Evolutionary conservation across 495 filamentous ascomycete species (phyloP).

Genomic region (Penicillium crystallinum): DNA sequence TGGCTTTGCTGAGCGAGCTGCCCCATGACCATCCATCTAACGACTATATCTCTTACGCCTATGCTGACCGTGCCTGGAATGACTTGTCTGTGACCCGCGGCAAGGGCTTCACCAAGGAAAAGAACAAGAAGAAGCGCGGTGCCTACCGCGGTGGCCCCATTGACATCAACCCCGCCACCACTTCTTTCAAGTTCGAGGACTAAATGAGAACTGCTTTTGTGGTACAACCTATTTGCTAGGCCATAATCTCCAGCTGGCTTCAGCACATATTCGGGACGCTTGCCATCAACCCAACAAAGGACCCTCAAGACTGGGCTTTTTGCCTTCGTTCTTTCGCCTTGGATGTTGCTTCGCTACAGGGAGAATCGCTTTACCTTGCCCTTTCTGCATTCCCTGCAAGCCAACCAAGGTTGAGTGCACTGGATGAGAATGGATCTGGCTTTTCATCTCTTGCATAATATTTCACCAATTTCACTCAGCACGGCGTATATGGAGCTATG

Average conservation of each 20-base stretch:
- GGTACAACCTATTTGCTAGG: not conserved
- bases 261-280: not conserved
- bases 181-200: slow-evolving; percentile 82
- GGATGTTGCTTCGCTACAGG: not conserved
- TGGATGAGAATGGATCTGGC: not conserved
- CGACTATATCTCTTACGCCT: slow-evolving; percentile 75
- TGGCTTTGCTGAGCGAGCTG: slow-evolving; percentile 42
- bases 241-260: not conserved
- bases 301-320: not conserved
- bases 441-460: not conserved
- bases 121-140: slow-evolving; percentile 91
- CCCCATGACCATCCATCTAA: slow-evolving; percentile 54
- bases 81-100: slow-evolving; percentile 88
- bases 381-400: not conserved
- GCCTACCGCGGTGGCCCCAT: slow-evolving; percentile 81
- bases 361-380: not conserved
- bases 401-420: not conserved
- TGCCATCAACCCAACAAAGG: not conserved
- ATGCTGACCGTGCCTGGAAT: slow-evolving; percentile 78
- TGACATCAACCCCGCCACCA: slow-evolving; percentile 58
- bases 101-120: slow-evolving; percentile 99
- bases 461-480: slow-evolving; percentile 19
- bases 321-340: no score
- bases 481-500: slow-evolving; percentile 28
- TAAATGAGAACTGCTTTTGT: slow-evolving; percentile 32